Percentiles rank a stretch among this genome's conserved stretches.
These are phyloP conservation scores for Lasiodiplodia sp. DNA, from an alignment of 2,329 filamentous ascomycete species.

Conservation along the genomic window DNA sequence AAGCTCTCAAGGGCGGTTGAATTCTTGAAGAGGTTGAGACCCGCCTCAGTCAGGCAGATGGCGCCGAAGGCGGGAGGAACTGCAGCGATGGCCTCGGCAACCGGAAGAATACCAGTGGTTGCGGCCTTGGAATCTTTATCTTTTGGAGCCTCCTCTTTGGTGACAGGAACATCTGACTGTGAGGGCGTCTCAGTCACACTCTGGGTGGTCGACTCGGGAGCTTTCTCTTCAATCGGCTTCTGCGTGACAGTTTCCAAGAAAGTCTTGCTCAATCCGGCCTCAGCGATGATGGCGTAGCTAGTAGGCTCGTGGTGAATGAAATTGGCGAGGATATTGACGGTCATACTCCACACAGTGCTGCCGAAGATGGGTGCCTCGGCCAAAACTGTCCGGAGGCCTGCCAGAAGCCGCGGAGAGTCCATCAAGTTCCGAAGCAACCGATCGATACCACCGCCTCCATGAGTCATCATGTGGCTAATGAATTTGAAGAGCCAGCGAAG, in stretches of 20 bases:
- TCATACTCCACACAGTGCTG: conserved; percentile 94
- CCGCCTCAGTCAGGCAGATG: conserved; percentile 87
- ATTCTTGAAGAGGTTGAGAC: conserved; percentile 84
- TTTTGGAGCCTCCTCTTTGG: background rate
- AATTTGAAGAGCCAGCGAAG: conserved; percentile 95
- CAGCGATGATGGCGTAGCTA: conserved; percentile 93
- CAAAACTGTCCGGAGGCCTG: conserved; percentile 80
- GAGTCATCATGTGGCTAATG: conserved; percentile 90
- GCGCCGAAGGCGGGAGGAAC: conserved; percentile 90
- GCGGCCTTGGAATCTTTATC: conserved; percentile 40
- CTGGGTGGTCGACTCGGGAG: conserved; percentile 34
- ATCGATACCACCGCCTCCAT: conserved; percentile 85
- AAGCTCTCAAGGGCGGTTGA: conserved; percentile 86
- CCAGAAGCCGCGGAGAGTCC: conserved; percentile 85
- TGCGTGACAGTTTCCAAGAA: conserved; percentile 81
- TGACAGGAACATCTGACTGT: background rate
- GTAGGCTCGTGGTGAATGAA: conserved; percentile 99
- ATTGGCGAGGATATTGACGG: conserved; percentile 88
- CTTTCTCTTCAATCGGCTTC: conserved; percentile 44
- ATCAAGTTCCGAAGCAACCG: conserved; percentile 90
- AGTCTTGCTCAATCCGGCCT: conserved; percentile 87
- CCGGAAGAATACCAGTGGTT: conserved; percentile 81
- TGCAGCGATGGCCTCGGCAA: conserved; percentile 84
- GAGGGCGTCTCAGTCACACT: conserved; percentile 8
- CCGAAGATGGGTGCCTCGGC: conserved; percentile 82